These are phyloP conservation scores for Pyrenula massariospora DNA, from an alignment of 495 filamentous ascomycete species.

Conservation along the genomic window DNA sequence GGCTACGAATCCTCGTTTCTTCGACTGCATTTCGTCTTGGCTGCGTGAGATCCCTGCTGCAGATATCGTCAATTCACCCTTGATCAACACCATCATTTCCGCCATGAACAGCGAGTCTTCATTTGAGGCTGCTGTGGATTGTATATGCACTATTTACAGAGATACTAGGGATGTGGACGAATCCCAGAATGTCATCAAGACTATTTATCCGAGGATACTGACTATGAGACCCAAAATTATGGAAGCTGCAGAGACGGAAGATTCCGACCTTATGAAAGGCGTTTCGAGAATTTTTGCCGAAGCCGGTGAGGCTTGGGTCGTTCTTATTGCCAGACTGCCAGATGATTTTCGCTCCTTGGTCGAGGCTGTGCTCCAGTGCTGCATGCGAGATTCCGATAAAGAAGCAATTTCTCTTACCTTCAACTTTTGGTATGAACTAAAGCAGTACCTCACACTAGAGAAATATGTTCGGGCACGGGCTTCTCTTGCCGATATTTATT, in stretches of 20 bases:
- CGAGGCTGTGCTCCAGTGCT: conserved; percentile 82
- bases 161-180: conserved; percentile 88
- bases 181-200: conserved; percentile 65
- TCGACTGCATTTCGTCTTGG: conserved; percentile 96
- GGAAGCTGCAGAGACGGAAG: conserved; percentile 63
- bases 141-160: conserved; percentile 77
- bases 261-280: conserved; percentile 78
- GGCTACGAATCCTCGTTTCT: conserved; percentile 75
- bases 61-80: conserved; percentile 71
- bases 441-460: conserved; percentile 86
- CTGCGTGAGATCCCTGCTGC: conserved; percentile 77
- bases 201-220: conserved; percentile 74
- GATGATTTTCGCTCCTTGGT: conserved; percentile 74
- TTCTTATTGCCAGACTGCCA: conserved; percentile 77
- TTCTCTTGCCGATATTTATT: conserved; percentile 65
- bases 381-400: conserved; percentile 70
- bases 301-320: conserved; percentile 87
- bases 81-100: conserved; percentile 70
- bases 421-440: conserved; percentile 96
- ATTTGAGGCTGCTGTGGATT: conserved; percentile 86
- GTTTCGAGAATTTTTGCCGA: conserved; percentile 84
- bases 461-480: conserved; percentile 73
- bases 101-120: conserved; percentile 64
- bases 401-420: conserved; percentile 89
- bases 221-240: conserved; percentile 68